phyloP scores from a whole-genome alignment of 2,329 filamentous ascomycete species.

The Xylaria sp. region DNA sequence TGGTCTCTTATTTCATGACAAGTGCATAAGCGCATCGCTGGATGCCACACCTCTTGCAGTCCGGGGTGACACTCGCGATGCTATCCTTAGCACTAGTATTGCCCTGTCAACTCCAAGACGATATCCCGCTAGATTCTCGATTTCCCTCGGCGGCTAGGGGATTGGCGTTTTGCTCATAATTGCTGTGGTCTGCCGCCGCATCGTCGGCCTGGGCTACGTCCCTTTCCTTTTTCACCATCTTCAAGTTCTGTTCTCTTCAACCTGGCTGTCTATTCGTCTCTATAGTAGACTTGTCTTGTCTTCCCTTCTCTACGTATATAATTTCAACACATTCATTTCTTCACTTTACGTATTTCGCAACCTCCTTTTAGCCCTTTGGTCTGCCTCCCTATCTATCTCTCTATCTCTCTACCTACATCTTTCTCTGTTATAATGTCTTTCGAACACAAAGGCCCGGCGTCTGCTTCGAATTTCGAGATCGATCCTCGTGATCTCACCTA shows the following conservation, averaged over 20 bases:
- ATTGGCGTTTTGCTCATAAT: slow-evolving; percentile 31
- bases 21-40: slow-evolving; percentile 44
- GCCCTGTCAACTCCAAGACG: slow-evolving; percentile 13
- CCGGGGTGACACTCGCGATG: slow-evolving; percentile 38
- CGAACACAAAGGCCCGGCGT: slow-evolving; percentile 55
- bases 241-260: slow-evolving; percentile 19
- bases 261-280: slow-evolving; percentile 14
- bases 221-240: slow-evolving; percentile 22
- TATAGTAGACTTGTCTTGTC: slow-evolving; percentile 15
- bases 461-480: slow-evolving; percentile 62
- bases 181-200: slow-evolving; percentile 4
- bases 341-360: slow-evolving; percentile 27
- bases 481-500: slow-evolving; percentile 56
- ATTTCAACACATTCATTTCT: slow-evolving; percentile 35
- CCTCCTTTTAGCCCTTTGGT: slow-evolving; percentile 14
- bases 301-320: slow-evolving; percentile 38
- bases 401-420: slow-evolving; percentile 24
- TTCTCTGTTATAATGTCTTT: slow-evolving; percentile 46
- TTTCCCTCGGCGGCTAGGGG: slow-evolving; percentile 27
- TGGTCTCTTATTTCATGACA: slow-evolving; percentile 27
- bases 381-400: slow-evolving; percentile 12
- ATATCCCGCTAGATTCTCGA: background rate
- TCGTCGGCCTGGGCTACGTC: slow-evolving; percentile 16
- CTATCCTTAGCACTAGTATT: slow-evolving; percentile 43
- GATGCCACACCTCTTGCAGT: slow-evolving; percentile 29